Base-by-base conservation (phyloP, 1,284 basidiomycete species). In the Naganishia albida region DNA sequence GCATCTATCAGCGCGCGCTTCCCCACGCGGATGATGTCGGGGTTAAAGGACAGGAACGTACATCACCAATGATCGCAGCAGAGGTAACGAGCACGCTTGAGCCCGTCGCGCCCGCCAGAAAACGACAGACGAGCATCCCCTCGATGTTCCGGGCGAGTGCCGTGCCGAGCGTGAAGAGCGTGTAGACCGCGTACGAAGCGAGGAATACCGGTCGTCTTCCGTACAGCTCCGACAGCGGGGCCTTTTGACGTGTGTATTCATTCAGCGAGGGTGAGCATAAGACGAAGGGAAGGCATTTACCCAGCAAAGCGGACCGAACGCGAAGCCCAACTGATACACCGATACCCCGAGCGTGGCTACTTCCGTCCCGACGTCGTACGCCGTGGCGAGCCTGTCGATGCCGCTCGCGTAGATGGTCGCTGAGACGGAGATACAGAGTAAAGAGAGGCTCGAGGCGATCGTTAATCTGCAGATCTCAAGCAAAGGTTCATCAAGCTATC, bases 291-390 rank as follows among this genome's bases (percentile, higher is more conserved):
- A 10, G 10, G 44, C 7, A 8, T 34, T 40, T 3, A 60, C 46
- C 80, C 86, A 88, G 6, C 86, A 56, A 2, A 85, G 74, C 10
- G 52, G 51, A 42, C 43, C 60, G 40, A 62, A 51, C 1, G 68
- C 70, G 50, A 72, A 71, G 0, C 70, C 83, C 40, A 86, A 73
- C 34, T 87, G 85, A 72, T 85, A 87, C n/a, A 87, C 75, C 2
- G 85, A 85, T 30, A 88, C 81, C 42, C 87, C 86, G 1, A 87
- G 79, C 54, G 86, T 83, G 3, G 83, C 84, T 48, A 86, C 76
- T 64, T 85, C 82, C 3, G 49, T 40, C 1, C 56, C 25, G 8
- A 49, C 46, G 12, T 46, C 46, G 28, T 49, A 60, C 56, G 7
- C 56, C 8, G 20, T 20, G 3, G 46, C 20, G 20, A 60, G 28